A percentile compares a stretch with the other conserved stretches of the same genome.
Conservation (phyloP, 192 early-diverging fungal species). For the Entrophospora sp. region DNA sequence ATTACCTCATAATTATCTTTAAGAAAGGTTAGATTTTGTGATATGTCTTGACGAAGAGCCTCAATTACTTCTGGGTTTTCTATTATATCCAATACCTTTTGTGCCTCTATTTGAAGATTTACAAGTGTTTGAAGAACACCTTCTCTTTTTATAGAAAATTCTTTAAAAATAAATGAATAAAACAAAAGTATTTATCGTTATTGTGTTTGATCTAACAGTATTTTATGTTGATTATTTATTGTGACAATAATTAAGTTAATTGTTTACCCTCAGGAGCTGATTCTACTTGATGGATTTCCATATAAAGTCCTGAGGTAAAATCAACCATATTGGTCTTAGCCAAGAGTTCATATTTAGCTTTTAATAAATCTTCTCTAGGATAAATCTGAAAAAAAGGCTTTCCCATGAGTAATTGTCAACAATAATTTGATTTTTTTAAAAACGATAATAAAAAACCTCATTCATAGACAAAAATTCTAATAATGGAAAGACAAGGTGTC, state of each 20-base stretch:
- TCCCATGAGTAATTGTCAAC: not conserved
- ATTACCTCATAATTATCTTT: slow-evolving; percentile 71
- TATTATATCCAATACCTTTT: slow-evolving; percentile 79
- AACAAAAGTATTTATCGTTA: no score
- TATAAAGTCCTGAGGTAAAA: slow-evolving; percentile 75
- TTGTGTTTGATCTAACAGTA: not conserved
- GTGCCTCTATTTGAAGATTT: slow-evolving; percentile 62
- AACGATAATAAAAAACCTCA: slow-evolving; percentile 42
- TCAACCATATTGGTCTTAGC: slow-evolving; percentile 89
- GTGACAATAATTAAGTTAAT: not conserved
- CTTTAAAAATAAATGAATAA: slow-evolving; percentile 19
- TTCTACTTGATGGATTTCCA: slow-evolving; percentile 67
- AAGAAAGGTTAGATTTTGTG: slow-evolving; percentile 80
- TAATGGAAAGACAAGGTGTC: slow-evolving; percentile 85
- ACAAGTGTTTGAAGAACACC: slow-evolving; percentile 64
- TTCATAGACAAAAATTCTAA: slow-evolving; percentile 79
- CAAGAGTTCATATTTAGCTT: slow-evolving; percentile 84
- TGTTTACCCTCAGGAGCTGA: slow-evolving; percentile 60
- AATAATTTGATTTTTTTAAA: not conserved
- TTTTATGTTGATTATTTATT: not conserved
- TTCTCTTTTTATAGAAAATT: slow-evolving; percentile 64
- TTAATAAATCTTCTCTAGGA: slow-evolving; percentile 60
- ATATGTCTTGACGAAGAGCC: slow-evolving; percentile 86
- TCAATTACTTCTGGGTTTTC: slow-evolving; percentile 83
- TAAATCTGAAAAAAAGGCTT: slow-evolving; percentile 50